phyloP scores from a whole-genome alignment of 208 protist genomes.

The Endotrypanum monterogeii region DNA sequence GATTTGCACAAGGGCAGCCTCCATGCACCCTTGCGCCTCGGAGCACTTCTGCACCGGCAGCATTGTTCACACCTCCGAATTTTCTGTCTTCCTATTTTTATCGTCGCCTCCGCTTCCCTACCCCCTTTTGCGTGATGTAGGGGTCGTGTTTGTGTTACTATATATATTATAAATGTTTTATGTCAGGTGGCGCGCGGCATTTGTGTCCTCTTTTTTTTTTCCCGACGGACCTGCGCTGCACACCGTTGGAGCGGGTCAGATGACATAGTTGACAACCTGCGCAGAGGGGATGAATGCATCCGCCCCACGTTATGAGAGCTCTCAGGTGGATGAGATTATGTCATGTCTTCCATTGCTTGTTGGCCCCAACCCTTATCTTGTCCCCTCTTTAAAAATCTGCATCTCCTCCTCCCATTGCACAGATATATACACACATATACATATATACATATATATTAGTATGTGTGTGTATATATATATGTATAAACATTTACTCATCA shows the following conservation, averaged over 20 bases:
- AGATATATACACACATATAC: neutral
- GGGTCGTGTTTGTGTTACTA: neutral
- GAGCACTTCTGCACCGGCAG: neutral
- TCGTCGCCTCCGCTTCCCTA: neutral
- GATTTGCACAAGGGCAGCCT: neutral
- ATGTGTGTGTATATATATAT: conserved; percentile 1
- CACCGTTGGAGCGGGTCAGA: neutral
- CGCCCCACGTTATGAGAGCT: neutral
- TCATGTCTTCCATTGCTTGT: too few relatives aligned
- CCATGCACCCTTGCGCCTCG: neutral
- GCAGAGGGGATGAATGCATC: neutral
- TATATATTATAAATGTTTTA: too few relatives aligned
- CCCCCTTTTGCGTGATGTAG: neutral
- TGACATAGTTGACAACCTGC: neutral
- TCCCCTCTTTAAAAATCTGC: too few relatives aligned
- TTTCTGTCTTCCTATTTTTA: neutral
- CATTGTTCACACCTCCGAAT: neutral
- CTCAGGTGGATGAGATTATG: neutral
- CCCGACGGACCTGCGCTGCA: neutral
- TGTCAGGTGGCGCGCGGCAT: neutral
- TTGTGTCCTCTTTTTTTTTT: neutral
- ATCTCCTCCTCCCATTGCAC: neutral
- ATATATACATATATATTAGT: neutral
- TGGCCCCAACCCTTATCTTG: too few relatives aligned
- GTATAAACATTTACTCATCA: too few relatives aligned